Evolutionary conservation across 75 land plant species (phyloP).

Genomic region (Pinus taeda): DNA sequence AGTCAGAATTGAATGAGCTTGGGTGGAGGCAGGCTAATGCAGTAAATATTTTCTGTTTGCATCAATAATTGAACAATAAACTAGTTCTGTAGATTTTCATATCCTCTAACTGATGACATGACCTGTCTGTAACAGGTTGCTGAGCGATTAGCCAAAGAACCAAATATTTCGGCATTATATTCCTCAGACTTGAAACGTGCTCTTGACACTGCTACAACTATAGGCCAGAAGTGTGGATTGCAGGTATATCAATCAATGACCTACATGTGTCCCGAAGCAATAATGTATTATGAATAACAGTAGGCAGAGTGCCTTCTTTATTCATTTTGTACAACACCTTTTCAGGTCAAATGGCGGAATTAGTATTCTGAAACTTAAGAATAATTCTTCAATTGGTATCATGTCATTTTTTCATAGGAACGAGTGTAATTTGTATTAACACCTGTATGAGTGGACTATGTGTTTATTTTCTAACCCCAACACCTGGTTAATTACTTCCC

Average conservation of each 20-base stretch:
- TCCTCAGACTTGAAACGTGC: slow-evolving; percentile 17
- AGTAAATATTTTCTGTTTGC: neutral
- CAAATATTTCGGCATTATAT: slow-evolving; percentile 5
- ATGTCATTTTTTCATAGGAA: no score
- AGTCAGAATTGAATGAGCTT: slow-evolving; percentile 14
- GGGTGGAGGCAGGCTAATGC: slow-evolving; percentile 12
- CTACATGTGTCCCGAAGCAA: no score
- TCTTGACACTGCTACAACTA: slow-evolving; percentile 9
- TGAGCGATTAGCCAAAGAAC: slow-evolving; percentile 9
- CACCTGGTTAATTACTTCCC: no score
- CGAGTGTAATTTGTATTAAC: no score
- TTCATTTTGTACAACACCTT: no score
- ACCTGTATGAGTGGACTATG: no score
- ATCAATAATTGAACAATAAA: neutral
- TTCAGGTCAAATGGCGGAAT: no score
- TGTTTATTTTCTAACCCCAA: no score
- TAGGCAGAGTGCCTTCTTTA: no score
- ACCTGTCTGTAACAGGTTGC: slow-evolving; percentile 10
- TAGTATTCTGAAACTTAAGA: no score
- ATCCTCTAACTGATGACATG: neutral
- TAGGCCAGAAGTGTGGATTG: slow-evolving; percentile 9
- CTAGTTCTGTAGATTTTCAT: neutral
- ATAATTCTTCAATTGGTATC: no score
- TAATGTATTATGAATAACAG: no score
- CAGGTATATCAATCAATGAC: neutral